These are phyloP conservation scores for Dictyostelium capitatum DNA, from an alignment of 78 protist genomes.

Conservation along the genomic window DNA sequence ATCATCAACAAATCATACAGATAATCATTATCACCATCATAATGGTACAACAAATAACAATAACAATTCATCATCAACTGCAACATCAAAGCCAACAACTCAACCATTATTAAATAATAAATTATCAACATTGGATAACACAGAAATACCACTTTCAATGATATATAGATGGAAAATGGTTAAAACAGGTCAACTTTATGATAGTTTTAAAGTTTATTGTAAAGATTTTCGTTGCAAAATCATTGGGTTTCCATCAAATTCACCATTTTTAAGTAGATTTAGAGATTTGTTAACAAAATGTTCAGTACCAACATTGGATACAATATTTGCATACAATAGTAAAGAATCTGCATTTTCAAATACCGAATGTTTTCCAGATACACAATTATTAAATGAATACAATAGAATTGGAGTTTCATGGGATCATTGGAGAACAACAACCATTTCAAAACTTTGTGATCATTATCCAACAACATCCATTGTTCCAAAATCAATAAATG, in stretches of 20 bases:
- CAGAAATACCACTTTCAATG: conserved; percentile 63
- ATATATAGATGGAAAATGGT: conserved; percentile 66
- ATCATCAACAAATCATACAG: neutral
- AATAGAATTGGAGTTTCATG: conserved; percentile 62
- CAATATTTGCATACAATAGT: conserved; percentile 32
- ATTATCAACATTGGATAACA: conserved; percentile 45
- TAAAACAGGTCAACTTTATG: conserved; percentile 44
- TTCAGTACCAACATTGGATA: conserved; percentile 24
- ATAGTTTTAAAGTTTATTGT: conserved; percentile 65
- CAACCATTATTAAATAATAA: neutral
- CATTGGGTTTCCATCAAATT: conserved; percentile 46
- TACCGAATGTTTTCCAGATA: conserved; percentile 36
- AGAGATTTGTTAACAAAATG: conserved; percentile 18
- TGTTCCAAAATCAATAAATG: conserved; percentile 41
- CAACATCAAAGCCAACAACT: too few species aligned
- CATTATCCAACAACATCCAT: conserved; percentile 46
- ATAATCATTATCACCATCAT: neutral
- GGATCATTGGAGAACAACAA: conserved; percentile 64
- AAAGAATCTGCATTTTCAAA: neutral
- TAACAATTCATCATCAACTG: neutral
- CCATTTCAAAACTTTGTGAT: conserved; percentile 10
- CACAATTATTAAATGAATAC: conserved; percentile 22
- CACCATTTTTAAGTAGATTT: conserved; percentile 23
- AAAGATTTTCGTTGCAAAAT: conserved; percentile 77
- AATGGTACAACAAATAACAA: neutral